Evolutionary conservation across 2,329 filamentous ascomycete species (phyloP), one percentile per base, ranked within the genome.

Genomic region (Colletotrichum simmondsii): DNA sequence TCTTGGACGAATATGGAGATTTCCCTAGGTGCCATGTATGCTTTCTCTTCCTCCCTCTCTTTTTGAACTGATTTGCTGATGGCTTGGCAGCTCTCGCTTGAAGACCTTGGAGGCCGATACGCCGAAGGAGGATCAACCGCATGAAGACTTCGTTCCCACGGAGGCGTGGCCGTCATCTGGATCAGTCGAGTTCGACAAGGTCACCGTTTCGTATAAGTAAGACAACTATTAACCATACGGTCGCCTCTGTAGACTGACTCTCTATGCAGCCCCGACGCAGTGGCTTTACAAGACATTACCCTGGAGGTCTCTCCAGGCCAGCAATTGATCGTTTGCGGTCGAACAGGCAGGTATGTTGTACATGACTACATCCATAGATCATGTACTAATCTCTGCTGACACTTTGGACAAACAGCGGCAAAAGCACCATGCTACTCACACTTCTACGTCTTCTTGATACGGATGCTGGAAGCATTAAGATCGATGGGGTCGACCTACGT

Each of bases 101-200:
- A 77, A 75, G 65, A 76, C 64, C n/a, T 81, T 83, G 32, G 77
- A 75, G 8, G 63, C 74, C 10, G 74, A 76, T 0, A 79, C 79
- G 0, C 74, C 76, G 16, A 65, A 75, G 2, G 81, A 83, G 75
- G 75, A 79, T n/a, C 65, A 74, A 0, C 75, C 75, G 6, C 60
- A 68, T 2, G 78, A 79, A 49, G 73, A 71, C 12, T 52, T 71
- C 5, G 19, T 58, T 4, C 75, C 80, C 1, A 76, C 77, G 1
- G 60, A 75, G 2, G 72, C 76, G 3, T 85, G 83, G 83, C 82
- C 83, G 1, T 46, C 66, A 1, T 57, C 73, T 1, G 82, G 82
- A 0, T 75, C 49, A 1, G 79, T 84, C 7, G 79, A 81, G 42
- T 78, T 84, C 28, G 72, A 75, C 3, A 78, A 80, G 28, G 53